Percentiles rank a stretch among this genome's conserved stretches.
These are phyloP conservation scores for Crassisporium funariophilum DNA, from an alignment of 768 basidiomycete species.

Conservation along the genomic window DNA sequence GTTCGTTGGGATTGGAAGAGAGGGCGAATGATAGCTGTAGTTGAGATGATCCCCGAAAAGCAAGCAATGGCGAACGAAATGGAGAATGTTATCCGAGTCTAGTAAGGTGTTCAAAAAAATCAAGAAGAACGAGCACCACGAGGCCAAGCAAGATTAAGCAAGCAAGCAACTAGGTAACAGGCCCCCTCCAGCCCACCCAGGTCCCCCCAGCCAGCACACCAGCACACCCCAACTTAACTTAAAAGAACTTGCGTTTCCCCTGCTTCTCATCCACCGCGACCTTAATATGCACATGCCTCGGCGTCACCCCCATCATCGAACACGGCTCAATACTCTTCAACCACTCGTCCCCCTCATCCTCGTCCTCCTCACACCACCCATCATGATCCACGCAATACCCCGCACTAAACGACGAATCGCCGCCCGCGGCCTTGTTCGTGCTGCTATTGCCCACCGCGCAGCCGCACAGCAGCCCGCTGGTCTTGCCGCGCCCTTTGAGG, in stretches of 20 bases:
- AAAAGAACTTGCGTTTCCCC: conserved; percentile 76
- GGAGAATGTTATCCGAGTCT: too few relatives aligned
- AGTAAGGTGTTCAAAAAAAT: too few relatives aligned
- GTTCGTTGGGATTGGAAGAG: too few relatives aligned
- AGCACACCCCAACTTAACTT: conserved; percentile 15
- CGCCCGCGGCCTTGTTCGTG: conserved; percentile 34
- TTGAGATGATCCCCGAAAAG: too few relatives aligned
- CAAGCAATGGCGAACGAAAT: too few relatives aligned
- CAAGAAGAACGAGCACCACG: too few relatives aligned
- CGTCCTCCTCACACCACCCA: conserved; percentile 63
- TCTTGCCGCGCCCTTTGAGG: conserved; percentile 78
- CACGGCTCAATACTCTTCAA: conserved; percentile 73
- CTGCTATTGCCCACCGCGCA: conserved; percentile 46
- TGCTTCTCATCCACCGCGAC: conserved; percentile 71
- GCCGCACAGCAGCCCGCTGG: conserved; percentile 76
- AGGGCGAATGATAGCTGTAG: too few relatives aligned
- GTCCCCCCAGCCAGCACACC: neutral
- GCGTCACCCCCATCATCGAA: conserved; percentile 45
- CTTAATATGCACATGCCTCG: conserved; percentile 72
- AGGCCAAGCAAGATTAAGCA: too few relatives aligned
- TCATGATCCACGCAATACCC: conserved; percentile 66
- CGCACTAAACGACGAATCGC: conserved; percentile 24
- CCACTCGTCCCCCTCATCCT: conserved; percentile 90
- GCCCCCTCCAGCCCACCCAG: neutral
- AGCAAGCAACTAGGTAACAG: too few relatives aligned